These are phyloP conservation scores for Diplotaxis tenuifolia DNA, from an alignment of 345 rosid genomes.

Conservation along the genomic window DNA sequence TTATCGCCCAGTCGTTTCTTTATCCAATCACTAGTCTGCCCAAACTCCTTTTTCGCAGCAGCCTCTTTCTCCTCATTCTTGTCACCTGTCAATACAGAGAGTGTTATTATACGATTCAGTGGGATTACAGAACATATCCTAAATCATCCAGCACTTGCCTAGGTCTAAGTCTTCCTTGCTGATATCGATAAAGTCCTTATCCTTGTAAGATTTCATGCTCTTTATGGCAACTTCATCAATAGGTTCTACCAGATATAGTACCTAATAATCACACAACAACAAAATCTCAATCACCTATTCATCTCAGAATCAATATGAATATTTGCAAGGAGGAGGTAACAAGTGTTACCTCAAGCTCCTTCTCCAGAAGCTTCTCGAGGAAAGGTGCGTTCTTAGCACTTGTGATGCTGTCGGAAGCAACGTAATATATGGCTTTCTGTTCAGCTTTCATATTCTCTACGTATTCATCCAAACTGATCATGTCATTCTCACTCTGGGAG, in stretches of 20 bases:
- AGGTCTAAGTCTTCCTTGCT: conserved; percentile 97
- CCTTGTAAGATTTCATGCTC: conserved; percentile 85
- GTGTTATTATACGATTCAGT: not conserved
- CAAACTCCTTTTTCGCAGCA: conserved; percentile 72
- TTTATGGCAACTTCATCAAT: conserved; percentile 94
- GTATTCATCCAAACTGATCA: conserved; percentile 97
- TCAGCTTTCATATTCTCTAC: conserved; percentile 96
- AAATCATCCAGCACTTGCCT: conserved; percentile 45
- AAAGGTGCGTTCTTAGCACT: conserved; percentile 95
- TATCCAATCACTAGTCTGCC: conserved; percentile 94
- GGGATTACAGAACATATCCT: too few relatives aligned
- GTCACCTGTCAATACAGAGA: conserved; percentile 55
- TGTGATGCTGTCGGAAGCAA: conserved; percentile 84
- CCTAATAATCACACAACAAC: conserved; percentile 46
- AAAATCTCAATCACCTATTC: conserved; percentile 5
- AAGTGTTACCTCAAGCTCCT: conserved; percentile 63
- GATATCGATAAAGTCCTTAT: conserved; percentile 90
- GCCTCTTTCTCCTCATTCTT: conserved; percentile 88
- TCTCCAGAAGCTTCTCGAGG: conserved; percentile 85
- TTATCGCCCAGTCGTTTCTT: conserved; percentile 83
- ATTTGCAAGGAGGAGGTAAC: not conserved
- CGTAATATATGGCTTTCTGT: conserved; percentile 84
- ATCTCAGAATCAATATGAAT: conserved; percentile 5
- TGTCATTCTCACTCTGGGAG: conserved; percentile 81
- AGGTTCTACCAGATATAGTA: conserved; percentile 81